phyloP scores from a whole-genome alignment of 1,284 basidiomycete species.

The Pholiota adiposa region DNA sequence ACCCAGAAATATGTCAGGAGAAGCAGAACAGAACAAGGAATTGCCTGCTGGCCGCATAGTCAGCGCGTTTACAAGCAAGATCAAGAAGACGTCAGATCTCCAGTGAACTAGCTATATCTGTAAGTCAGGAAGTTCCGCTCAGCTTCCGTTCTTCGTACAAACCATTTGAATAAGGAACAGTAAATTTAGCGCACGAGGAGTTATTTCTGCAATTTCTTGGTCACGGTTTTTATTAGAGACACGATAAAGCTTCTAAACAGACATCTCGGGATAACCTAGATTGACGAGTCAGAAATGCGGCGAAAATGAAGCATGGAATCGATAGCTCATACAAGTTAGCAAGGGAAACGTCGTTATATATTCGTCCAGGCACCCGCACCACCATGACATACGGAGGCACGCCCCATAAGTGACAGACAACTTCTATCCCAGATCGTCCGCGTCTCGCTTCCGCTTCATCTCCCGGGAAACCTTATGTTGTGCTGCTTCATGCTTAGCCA shows the following conservation, averaged over 20 bases:
- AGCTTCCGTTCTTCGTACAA: not conserved
- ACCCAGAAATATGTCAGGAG: not conserved
- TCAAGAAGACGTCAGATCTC: not conserved
- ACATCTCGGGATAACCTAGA: slow-evolving; percentile 2
- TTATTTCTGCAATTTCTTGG: slow-evolving; percentile 1
- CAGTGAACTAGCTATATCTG: slow-evolving; percentile 4
- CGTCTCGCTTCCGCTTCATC: slow-evolving; percentile 90
- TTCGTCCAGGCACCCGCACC: slow-evolving; percentile 2
- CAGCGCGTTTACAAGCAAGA: not conserved
- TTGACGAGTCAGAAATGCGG: slow-evolving; percentile 1
- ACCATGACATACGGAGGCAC: not conserved
- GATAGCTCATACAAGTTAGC: not conserved
- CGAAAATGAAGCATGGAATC: not conserved
- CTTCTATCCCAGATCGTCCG: slow-evolving; percentile 64
- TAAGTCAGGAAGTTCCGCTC: not conserved
- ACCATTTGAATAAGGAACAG: not conserved
- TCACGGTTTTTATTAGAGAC: slow-evolving; percentile 4
- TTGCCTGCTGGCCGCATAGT: not conserved
- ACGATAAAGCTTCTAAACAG: slow-evolving; percentile 1
- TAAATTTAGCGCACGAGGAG: slow-evolving; percentile 8
- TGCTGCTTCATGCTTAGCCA: slow-evolving; percentile 89
- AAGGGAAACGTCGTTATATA: not conserved
- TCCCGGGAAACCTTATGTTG: slow-evolving; percentile 87
- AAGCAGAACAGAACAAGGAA: not conserved
- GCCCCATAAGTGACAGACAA: not conserved